Evolutionary conservation across 345 rosid genomes (phyloP), one percentile per base, ranked within the genome.

Genomic region (Rhodomyrtus tomentosa): DNA sequence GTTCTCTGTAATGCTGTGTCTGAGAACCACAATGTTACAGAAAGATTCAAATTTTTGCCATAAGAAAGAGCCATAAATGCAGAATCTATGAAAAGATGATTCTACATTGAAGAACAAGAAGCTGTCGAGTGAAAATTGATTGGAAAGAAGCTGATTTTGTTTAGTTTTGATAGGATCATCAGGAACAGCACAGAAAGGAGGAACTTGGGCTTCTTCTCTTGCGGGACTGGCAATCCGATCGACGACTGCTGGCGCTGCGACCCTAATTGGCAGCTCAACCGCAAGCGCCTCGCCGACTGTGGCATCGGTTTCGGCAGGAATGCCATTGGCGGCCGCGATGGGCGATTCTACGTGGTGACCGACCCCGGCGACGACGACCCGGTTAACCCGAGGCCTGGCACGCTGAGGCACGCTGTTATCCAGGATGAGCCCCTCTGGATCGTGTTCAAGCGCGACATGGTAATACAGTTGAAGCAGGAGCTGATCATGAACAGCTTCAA

Each of bases 161-260:
- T 81, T 11, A 2, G 32, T 81, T 27, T 55, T 89, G 88, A 86
- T 92, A 96, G 99, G 96, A 91, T 90, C 86, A 91, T 92, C 81
- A 92, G 87, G 48, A 95, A 95, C 90, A 89, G 88, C 82, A 94
- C 98, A 45, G 95, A 89, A 55, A 95, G 98, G 89, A 93, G 99
- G 85, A 87, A 90, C 83, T 87, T 96, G 50, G 98, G 95, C 11
- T 95, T 85, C 84, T 96, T 95, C 92, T 94, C 99, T 1, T 95
- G 99, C 53, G 95, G 96, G 85, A 94, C 95, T 10, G 96, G 98
- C 84, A 96, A 96, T 87, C 96, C 96, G 27, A 88, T 95, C 81
- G 99, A 96, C 80, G 98, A 94, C 88, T 96, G 99, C 85, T 95
- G 99, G 98, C 95, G 98, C 40, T 95, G 98, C 86, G 96, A 95